A percentile compares a stretch with the other conserved stretches of the same genome.
These are phyloP conservation scores for Penicillium crustosum DNA, from an alignment of 2,329 filamentous ascomycete genomes.

Conservation along the genomic window DNA sequence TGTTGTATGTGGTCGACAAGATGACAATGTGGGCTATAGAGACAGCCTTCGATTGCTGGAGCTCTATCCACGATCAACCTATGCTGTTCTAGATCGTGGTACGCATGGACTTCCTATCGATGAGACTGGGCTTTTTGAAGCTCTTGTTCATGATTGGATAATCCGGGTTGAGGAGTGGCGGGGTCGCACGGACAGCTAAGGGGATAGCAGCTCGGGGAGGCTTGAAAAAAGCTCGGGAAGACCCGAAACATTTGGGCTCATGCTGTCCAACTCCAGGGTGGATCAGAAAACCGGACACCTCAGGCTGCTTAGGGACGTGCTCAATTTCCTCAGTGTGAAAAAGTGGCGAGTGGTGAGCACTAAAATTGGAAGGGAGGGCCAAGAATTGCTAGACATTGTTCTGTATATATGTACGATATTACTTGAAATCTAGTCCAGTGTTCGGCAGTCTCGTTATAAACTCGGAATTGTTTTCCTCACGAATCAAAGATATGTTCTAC, in stretches of 20 bases:
- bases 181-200: slow-evolving; percentile 12
- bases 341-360: too few species aligned
- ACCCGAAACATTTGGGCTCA: neutral
- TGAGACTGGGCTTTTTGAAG: slow-evolving; percentile 29
- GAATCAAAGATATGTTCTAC: neutral
- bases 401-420: neutral
- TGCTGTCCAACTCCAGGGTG: neutral
- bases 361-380: too few species aligned
- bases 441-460: neutral
- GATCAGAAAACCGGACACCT: neutral
- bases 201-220: neutral
- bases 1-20: slow-evolving; percentile 31
- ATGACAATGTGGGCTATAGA: slow-evolving; percentile 30
- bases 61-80: slow-evolving; percentile 29
- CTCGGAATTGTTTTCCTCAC: neutral
- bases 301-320: too few species aligned
- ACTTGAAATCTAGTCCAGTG: neutral
- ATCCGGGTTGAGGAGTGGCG: slow-evolving; percentile 26
- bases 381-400: neutral
- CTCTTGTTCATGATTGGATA: slow-evolving; percentile 32
- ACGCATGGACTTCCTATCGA: slow-evolving; percentile 31
- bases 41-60: slow-evolving; percentile 31
- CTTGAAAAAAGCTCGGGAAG: neutral
- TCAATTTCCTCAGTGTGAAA: too few species aligned
- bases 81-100: slow-evolving; percentile 28